phyloP scores from a whole-genome alignment of 176 grass and related monocot species.

The Cenchrus americanus region DNA sequence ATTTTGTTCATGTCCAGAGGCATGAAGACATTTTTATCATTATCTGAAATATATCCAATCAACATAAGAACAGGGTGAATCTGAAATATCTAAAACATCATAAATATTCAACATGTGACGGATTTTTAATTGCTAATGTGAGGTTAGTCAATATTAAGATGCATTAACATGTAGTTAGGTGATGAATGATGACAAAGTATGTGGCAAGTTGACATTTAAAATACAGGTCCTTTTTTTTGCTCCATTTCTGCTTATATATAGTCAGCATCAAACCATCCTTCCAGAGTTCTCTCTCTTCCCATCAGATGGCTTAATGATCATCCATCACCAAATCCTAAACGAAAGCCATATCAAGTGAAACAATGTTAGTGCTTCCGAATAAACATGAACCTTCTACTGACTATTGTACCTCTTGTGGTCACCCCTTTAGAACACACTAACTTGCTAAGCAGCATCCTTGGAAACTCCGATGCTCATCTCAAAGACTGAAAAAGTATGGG shows the following conservation, averaged over 20 bases:
- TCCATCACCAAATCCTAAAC: background rate
- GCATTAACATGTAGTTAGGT: background rate
- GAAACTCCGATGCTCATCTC: background rate
- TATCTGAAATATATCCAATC: conserved; percentile 89
- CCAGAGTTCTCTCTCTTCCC: background rate
- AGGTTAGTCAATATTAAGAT: conserved; percentile 3
- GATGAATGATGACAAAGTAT: background rate
- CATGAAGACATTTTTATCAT: background rate
- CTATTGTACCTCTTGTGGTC: background rate
- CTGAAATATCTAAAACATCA: no score
- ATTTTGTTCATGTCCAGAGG: background rate
- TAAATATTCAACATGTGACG: no score
- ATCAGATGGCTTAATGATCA: background rate
- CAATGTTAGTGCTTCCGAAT: background rate
- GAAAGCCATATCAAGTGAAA: conserved; percentile 1
- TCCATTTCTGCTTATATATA: background rate
- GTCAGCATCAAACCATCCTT: conserved; percentile 5
- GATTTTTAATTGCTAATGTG: no score
- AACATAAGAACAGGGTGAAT: no score
- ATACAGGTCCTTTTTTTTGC: background rate
- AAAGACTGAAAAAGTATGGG: background rate
- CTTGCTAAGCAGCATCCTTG: background rate
- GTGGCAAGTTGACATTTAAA: conserved; percentile 1
- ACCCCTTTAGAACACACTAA: background rate
- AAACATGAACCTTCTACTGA: background rate